phyloP scores from a whole-genome alignment of 306 rosid species.

The Vicia villosa region DNA sequence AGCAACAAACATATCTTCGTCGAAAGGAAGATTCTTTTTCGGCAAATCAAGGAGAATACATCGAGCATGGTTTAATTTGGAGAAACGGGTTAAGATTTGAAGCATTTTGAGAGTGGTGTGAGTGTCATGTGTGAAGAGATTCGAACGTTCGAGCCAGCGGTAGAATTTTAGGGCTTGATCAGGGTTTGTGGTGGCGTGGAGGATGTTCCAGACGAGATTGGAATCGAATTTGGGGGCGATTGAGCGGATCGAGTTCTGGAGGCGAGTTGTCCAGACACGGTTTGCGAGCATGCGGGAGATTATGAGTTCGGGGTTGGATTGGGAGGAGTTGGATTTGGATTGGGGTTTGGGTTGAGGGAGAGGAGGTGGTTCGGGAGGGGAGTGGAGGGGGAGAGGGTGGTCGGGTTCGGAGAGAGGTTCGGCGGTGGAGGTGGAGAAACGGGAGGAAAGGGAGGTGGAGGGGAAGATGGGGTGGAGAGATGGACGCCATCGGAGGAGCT shows the following conservation, averaged over 20 bases:
- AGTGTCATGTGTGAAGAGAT: slow-evolving; percentile 63
- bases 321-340: not conserved
- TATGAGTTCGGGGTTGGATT: slow-evolving; percentile 38
- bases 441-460: slow-evolving; percentile 30
- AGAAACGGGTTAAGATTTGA: slow-evolving; percentile 68
- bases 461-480: slow-evolving; percentile 30
- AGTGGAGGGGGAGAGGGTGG: not conserved
- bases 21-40: slow-evolving; percentile 50
- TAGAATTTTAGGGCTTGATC: slow-evolving; percentile 85
- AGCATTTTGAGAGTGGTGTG: slow-evolving; percentile 77
- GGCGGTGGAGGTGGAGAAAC: slow-evolving; percentile 35
- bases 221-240: slow-evolving; percentile 68
- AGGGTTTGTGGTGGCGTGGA: slow-evolving; percentile 61
- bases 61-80: slow-evolving; percentile 86
- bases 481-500: slow-evolving; percentile 52
- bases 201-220: slow-evolving; percentile 68
- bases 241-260: slow-evolving; percentile 75
- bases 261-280: slow-evolving; percentile 94
- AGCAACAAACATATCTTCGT: slow-evolving; percentile 71
- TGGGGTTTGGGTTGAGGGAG: not conserved
- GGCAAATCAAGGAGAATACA: slow-evolving; percentile 71
- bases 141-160: slow-evolving; percentile 87
- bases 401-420: slow-evolving; percentile 38
- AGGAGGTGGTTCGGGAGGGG: slow-evolving; percentile 10
- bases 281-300: slow-evolving; percentile 77